Percentiles rank a stretch among this genome's conserved stretches.
phyloP scores from a whole-genome alignment of 495 filamentous ascomycete species.

The Hypomontagnella submonticulosa region DNA sequence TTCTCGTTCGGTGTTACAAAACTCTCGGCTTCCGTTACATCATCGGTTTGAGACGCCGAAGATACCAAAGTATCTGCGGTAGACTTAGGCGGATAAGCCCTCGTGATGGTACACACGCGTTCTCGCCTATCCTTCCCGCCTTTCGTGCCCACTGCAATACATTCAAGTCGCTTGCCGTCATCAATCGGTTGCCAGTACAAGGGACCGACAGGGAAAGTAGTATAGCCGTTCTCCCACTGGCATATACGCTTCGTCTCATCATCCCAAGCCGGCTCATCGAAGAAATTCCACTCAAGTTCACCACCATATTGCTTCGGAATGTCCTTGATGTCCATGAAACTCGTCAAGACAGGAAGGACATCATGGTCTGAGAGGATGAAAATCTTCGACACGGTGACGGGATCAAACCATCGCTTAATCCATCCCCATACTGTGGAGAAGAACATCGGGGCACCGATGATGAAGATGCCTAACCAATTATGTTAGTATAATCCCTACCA shows the following conservation, averaged over 20 bases:
- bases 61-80: constrained; percentile 27
- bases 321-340: constrained; percentile 81
- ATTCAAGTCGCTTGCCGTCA: constrained; percentile 55
- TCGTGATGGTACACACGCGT: constrained; percentile 58
- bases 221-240: constrained; percentile 58
- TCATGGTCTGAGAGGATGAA: constrained; percentile 80
- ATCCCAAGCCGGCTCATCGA: constrained; percentile 71
- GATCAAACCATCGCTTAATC: constrained; percentile 97
- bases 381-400: constrained; percentile 91
- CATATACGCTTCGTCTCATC: constrained; percentile 54
- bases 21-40: constrained; percentile 34
- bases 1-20: constrained; percentile 27
- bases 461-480: constrained; percentile 54
- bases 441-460: constrained; percentile 89
- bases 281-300: constrained; percentile 81
- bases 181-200: constrained; percentile 60
- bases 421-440: constrained; percentile 95
- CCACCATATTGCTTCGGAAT: constrained; percentile 89
- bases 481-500: constrained; percentile 16
- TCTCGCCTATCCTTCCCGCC: constrained; percentile 50
- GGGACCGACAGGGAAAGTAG: constrained; percentile 60
- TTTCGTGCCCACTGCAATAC: constrained; percentile 57
- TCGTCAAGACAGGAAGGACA: constrained; percentile 75
- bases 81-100: constrained; percentile 44
- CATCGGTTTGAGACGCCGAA: constrained; percentile 30